Percentiles rank a stretch among this genome's conserved stretches.
Conservation (phyloP, 2,329 filamentous ascomycete species). For the Hypoxylon sp. region DNA sequence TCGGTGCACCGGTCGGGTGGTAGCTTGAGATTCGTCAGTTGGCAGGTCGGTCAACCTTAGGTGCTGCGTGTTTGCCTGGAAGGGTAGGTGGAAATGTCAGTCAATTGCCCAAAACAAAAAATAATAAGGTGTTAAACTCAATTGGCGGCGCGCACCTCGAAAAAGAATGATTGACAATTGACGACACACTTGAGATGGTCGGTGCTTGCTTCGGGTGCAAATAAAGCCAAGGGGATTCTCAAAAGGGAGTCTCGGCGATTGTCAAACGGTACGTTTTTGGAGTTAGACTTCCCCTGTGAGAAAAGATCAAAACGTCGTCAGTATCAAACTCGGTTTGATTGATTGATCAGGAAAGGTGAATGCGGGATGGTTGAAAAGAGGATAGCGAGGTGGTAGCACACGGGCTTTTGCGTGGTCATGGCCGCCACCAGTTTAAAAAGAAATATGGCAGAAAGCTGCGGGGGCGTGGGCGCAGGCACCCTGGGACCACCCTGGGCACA, state of each 20-base stretch:
- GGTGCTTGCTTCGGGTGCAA: constrained; percentile 36
- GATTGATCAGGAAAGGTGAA: constrained; percentile 65
- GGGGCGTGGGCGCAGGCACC: constrained; percentile 46
- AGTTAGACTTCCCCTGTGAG: constrained; percentile 57
- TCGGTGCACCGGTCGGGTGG: constrained; percentile 40
- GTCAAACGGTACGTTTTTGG: constrained; percentile 55
- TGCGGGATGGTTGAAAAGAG: constrained; percentile 67
- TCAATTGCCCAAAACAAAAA: constrained; percentile 45
- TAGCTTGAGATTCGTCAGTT: constrained; percentile 29
- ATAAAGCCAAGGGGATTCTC: constrained; percentile 40
- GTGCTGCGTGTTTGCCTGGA: constrained; percentile 36
- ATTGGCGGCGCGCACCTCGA: constrained; percentile 26
- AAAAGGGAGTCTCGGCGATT: constrained; percentile 44
- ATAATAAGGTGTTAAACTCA: constrained; percentile 27
- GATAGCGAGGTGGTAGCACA: constrained; percentile 66
- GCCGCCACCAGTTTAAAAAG: constrained; percentile 60
- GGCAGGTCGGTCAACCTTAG: constrained; percentile 12
- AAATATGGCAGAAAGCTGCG: constrained; percentile 51
- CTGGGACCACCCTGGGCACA: constrained; percentile 5
- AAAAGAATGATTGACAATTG: constrained; percentile 30
- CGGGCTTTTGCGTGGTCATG: constrained; percentile 59
- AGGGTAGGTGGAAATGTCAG: constrained; percentile 43
- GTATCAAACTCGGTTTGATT: constrained; percentile 58
- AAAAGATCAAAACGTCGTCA: constrained; percentile 59
- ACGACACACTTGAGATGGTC: constrained; percentile 23